These are phyloP conservation scores for Geotrichum fermentans DNA, from an alignment of 1,139 yeast genomes.

Conservation along the genomic window DNA sequence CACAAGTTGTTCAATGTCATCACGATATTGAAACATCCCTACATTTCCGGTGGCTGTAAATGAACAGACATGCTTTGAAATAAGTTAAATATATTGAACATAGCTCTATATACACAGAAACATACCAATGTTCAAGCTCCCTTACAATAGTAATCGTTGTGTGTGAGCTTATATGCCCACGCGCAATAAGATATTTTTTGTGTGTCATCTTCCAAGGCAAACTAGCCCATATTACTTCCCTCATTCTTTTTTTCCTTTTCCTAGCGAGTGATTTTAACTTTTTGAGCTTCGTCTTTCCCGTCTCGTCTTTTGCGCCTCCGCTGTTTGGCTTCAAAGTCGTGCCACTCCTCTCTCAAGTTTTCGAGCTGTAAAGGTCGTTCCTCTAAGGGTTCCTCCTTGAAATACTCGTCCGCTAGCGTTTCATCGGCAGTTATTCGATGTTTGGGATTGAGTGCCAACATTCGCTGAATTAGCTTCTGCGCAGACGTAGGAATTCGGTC, in stretches of 20 bases:
- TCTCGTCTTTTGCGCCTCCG: slow-evolving; percentile 50
- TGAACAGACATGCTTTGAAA: too few relatives aligned
- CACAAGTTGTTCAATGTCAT: too few relatives aligned
- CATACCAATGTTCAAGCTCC: too few relatives aligned
- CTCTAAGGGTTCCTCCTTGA: slow-evolving; percentile 61
- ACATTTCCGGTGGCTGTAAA: too few relatives aligned
- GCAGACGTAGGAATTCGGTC: slow-evolving; percentile 47
- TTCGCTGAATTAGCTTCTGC: slow-evolving; percentile 57
- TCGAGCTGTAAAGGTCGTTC: slow-evolving; percentile 51
- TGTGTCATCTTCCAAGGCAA: background rate
- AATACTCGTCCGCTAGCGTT: slow-evolving; percentile 65
- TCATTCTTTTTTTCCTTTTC: too few relatives aligned
- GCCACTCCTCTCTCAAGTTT: slow-evolving; percentile 81
- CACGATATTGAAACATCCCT: too few relatives aligned
- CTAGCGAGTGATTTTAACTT: background rate
- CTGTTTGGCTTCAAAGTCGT: slow-evolving; percentile 90
- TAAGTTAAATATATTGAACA: too few relatives aligned
- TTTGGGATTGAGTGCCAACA: slow-evolving; percentile 65
- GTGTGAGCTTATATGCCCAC: too few relatives aligned
- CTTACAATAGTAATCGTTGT: too few relatives aligned
- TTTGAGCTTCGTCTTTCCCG: background rate
- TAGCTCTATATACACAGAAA: too few relatives aligned
- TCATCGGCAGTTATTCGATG: slow-evolving; percentile 57
- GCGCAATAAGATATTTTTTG: too few relatives aligned
- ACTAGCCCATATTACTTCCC: too few relatives aligned